A percentile compares a stretch with the other conserved stretches of the same genome.
Evolutionary conservation across 768 basidiomycete species (phyloP).

Genomic region (Termitomyces sp.): DNA sequence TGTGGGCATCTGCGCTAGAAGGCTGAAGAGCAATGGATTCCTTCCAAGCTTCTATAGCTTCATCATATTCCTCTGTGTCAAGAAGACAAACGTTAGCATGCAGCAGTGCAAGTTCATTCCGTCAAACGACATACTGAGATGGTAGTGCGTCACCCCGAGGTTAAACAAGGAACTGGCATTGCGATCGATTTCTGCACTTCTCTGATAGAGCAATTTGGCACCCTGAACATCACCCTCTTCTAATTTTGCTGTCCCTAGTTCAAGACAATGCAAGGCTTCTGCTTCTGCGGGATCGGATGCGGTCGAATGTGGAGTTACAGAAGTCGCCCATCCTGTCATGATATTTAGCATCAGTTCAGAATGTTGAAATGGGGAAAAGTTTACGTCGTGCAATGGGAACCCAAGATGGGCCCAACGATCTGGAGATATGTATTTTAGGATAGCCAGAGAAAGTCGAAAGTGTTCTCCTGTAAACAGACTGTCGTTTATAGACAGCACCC

Average conservation of each 20-base stretch:
- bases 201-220: slow-evolving; percentile 71
- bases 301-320: slow-evolving; percentile 76
- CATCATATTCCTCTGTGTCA: slow-evolving; percentile 73
- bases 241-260: slow-evolving; percentile 77
- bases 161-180: slow-evolving; percentile 83
- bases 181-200: slow-evolving; percentile 75
- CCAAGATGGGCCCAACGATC: slow-evolving; percentile 14
- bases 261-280: slow-evolving; percentile 74
- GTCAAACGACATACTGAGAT: slow-evolving; percentile 57
- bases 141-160: slow-evolving; percentile 85
- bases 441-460: slow-evolving; percentile 7
- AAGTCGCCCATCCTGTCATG: slow-evolving; percentile 68
- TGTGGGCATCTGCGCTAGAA: slow-evolving; percentile 81
- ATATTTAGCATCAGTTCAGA: not conserved
- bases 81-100: slow-evolving; percentile 8
- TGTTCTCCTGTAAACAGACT: slow-evolving; percentile 12
- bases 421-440: slow-evolving; percentile 16
- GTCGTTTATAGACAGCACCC: not conserved
- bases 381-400: slow-evolving; percentile 21
- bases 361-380: slow-evolving; percentile 5
- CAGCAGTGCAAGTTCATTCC: slow-evolving; percentile 4
- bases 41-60: slow-evolving; percentile 83
- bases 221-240: slow-evolving; percentile 83
- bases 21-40: slow-evolving; percentile 79
- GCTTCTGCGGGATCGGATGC: slow-evolving; percentile 76